Evolutionary conservation across 2,329 filamentous ascomycete genomes (phyloP).

Genomic region (Tolypocladium pustulatum): DNA sequence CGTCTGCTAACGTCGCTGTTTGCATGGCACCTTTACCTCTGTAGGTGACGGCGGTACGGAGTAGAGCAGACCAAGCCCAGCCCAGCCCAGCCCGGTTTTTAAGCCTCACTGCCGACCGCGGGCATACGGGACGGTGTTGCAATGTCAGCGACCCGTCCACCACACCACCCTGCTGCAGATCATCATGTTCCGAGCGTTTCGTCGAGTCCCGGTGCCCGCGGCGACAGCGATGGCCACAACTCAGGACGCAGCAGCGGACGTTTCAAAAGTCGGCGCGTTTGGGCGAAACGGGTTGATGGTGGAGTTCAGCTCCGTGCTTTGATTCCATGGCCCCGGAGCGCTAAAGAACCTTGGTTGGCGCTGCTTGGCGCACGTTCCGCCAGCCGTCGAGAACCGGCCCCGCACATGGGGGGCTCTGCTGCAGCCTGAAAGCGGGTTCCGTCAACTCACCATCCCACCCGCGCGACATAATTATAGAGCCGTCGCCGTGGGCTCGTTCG

Average conservation of each 20-base stretch:
- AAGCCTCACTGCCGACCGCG: neutral
- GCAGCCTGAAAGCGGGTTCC: neutral
- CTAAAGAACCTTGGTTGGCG: neutral
- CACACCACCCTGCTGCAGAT: neutral
- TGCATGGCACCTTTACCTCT: too few relatives aligned
- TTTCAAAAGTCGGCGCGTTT: neutral
- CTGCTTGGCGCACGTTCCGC: neutral
- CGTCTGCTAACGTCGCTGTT: neutral
- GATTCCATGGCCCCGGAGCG: neutral
- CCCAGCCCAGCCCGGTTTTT: neutral
- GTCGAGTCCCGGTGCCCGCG: neutral
- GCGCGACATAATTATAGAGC: too few relatives aligned
- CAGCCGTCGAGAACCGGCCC: neutral
- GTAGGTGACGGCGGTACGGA: too few relatives aligned
- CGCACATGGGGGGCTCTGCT: neutral
- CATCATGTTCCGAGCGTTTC: neutral
- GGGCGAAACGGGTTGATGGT: neutral
- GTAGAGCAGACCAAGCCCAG: too few relatives aligned
- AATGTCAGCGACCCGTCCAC: neutral
- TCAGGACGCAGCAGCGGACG: neutral
- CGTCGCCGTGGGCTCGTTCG: neutral
- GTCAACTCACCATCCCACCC: neutral
- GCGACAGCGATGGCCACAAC: neutral
- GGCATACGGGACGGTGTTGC: neutral
- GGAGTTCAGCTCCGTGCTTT: neutral